A percentile compares a stretch with the other conserved stretches of the same genome.
Conservation (phyloP, 2,329 filamentous ascomycete genomes). For the Achaetomium macrosporum region DNA sequence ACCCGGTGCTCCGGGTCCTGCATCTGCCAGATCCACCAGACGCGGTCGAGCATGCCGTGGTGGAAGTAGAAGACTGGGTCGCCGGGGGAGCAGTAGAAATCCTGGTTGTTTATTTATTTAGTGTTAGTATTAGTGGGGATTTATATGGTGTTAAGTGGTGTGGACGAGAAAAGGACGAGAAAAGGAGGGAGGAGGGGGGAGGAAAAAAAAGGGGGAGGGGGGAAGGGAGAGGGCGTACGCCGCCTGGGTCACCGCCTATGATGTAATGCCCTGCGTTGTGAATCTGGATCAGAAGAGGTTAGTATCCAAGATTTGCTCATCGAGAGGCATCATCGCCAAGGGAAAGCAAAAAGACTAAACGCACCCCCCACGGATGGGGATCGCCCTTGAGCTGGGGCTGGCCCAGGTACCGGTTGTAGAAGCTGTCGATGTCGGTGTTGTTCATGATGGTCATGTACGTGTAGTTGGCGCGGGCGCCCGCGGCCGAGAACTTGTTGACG, state of each 20-base stretch:
- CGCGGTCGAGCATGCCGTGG: slow-evolving; percentile 33
- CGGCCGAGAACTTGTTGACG: slow-evolving; percentile 32
- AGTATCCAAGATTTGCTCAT: too few species aligned
- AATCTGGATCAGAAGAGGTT: slow-evolving; percentile 15
- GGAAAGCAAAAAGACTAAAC: slow-evolving; percentile 10
- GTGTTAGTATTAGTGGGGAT: too few species aligned
- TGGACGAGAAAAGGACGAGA: too few species aligned
- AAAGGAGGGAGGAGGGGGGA: not conserved
- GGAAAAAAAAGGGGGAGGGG: not conserved
- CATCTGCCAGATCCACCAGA: slow-evolving; percentile 40
- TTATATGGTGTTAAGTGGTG: too few species aligned
- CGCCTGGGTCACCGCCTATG: slow-evolving; percentile 17
- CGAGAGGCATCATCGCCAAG: too few species aligned
- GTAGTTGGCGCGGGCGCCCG: slow-evolving; percentile 34
- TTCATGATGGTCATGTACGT: slow-evolving; percentile 32
- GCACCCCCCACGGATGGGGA: slow-evolving; percentile 34
- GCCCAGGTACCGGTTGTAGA: slow-evolving; percentile 38
- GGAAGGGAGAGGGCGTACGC: slow-evolving; percentile 1
- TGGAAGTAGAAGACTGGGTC: slow-evolving; percentile 38
- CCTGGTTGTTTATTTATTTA: too few species aligned
- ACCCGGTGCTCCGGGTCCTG: slow-evolving; percentile 33
- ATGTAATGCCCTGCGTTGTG: slow-evolving; percentile 29
- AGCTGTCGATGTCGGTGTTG: slow-evolving; percentile 33
- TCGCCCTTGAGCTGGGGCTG: slow-evolving; percentile 31
- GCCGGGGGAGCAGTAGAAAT: slow-evolving; percentile 29